Evolutionary conservation across 345 rosid species (phyloP).

Genomic region (Ailanthus altissimus): DNA sequence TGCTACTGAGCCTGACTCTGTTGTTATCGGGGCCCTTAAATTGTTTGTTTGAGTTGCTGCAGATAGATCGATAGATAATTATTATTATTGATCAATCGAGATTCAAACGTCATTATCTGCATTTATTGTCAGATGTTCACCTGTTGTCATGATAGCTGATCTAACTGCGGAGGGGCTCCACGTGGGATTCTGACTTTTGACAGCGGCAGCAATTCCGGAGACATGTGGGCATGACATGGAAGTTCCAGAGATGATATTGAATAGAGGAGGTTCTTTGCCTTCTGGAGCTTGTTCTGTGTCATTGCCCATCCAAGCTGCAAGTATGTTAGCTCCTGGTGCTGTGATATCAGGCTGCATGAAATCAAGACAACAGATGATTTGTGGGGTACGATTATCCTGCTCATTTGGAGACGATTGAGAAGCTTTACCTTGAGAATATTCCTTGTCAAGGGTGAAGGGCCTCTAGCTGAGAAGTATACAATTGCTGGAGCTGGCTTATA

Average conservation of each 20-base stretch:
- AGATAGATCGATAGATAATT: not conserved
- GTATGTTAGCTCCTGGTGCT: slow-evolving; percentile 74
- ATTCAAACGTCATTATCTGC: not conserved
- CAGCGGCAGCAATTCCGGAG: slow-evolving; percentile 57
- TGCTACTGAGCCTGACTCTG: slow-evolving; percentile 57
- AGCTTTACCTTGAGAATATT: slow-evolving; percentile 72
- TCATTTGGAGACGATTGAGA: not conserved
- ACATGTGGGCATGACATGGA: slow-evolving; percentile 90
- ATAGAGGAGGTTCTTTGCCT: slow-evolving; percentile 49
- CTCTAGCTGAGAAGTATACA: slow-evolving; percentile 79
- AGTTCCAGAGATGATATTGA: slow-evolving; percentile 68
- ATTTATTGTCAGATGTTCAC: slow-evolving; percentile 28
- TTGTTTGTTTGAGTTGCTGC: slow-evolving; percentile 68
- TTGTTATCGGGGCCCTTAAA: slow-evolving; percentile 48
- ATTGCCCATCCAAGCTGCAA: slow-evolving; percentile 80
- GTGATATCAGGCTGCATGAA: slow-evolving; percentile 76
- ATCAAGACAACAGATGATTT: not conserved
- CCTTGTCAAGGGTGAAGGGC: slow-evolving; percentile 61
- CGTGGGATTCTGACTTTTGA: slow-evolving; percentile 59
- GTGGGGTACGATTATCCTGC: not conserved
- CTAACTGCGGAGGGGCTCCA: slow-evolving; percentile 68
- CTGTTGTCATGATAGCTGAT: slow-evolving; percentile 90
- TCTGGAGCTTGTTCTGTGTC: slow-evolving; percentile 33
- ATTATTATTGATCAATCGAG: not conserved
- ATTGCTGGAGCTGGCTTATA: slow-evolving; percentile 67